Conservation (phyloP, 495 filamentous ascomycete genomes). For the Penicillium ucsense region DNA sequence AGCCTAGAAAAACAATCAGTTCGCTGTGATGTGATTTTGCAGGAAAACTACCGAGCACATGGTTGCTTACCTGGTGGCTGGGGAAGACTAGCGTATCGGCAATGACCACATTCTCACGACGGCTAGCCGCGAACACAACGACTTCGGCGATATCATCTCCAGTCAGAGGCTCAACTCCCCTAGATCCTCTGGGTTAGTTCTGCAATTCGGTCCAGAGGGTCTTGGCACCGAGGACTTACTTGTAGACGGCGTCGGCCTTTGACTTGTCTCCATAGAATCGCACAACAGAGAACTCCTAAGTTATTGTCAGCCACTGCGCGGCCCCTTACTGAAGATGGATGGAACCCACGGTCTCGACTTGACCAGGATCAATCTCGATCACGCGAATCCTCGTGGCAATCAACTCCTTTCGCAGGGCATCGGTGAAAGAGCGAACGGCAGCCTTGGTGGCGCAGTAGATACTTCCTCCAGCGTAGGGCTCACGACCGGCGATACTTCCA, state of each 20-base stretch:
- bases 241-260: slow-evolving; percentile 94
- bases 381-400: slow-evolving; percentile 78
- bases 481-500: slow-evolving; percentile 87
- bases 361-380: slow-evolving; percentile 90
- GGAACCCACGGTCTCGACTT: slow-evolving; percentile 73
- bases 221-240: slow-evolving; percentile 42
- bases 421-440: slow-evolving; percentile 82
- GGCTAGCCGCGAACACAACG: slow-evolving; percentile 79
- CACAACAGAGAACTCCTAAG: slow-evolving; percentile 83
- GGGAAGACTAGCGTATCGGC: slow-evolving; percentile 89
- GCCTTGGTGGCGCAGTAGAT: slow-evolving; percentile 98
- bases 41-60: slow-evolving; percentile 5
- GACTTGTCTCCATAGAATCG: slow-evolving; percentile 85
- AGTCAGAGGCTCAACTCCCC: slow-evolving; percentile 81
- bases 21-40: too few species aligned
- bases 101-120: slow-evolving; percentile 89
- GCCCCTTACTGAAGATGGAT: neutral
- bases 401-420: slow-evolving; percentile 79
- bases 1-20: slow-evolving; percentile 8
- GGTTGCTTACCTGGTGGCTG: slow-evolving; percentile 64
- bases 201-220: neutral
- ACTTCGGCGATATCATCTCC: slow-evolving; percentile 94
- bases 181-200: slow-evolving; percentile 17
- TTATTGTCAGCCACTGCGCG: slow-evolving; percentile 1
- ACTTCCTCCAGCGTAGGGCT: slow-evolving; percentile 78